Percentiles rank a stretch among this genome's conserved stretches.
These are phyloP conservation scores for Trametes cingulata DNA, from an alignment of 768 basidiomycete genomes.

Conservation along the genomic window DNA sequence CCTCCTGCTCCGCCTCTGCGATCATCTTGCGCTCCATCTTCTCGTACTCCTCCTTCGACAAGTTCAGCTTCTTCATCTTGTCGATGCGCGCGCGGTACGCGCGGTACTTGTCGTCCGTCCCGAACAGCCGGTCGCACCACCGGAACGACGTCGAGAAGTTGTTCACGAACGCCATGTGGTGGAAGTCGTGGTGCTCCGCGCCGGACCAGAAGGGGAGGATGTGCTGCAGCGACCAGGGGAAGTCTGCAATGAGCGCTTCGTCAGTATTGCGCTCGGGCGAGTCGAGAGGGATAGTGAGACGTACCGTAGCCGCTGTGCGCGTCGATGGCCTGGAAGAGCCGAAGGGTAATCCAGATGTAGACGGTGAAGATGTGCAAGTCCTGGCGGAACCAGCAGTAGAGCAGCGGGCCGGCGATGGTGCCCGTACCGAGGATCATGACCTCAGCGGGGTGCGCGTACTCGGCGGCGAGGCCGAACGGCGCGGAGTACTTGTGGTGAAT, in stretches of 20 bases:
- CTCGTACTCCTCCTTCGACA: constrained; percentile 52
- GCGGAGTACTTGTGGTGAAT: constrained; percentile 97
- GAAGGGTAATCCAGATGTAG: constrained; percentile 90
- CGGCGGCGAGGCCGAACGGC: constrained; percentile 95
- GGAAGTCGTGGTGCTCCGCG: constrained; percentile 97
- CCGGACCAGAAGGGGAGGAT: constrained; percentile 96
- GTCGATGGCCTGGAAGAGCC: constrained; percentile 96
- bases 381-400: constrained; percentile 76
- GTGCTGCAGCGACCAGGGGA: constrained; percentile 96
- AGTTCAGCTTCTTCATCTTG: constrained; percentile 52
- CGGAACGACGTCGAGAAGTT: constrained; percentile 94
- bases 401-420: constrained; percentile 83
- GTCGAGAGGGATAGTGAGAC: constrained; percentile 27
- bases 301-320: constrained; percentile 94
- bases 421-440: constrained; percentile 93
- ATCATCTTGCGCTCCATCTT: constrained; percentile 63
- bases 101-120: constrained; percentile 89
- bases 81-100: constrained; percentile 71
- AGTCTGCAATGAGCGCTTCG: constrained; percentile 51
- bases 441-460: constrained; percentile 97
- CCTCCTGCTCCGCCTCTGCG: constrained; percentile 74
- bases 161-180: constrained; percentile 95
- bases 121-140: constrained; percentile 88
- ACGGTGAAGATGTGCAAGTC: constrained; percentile 91
- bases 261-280: neutral